Percentiles rank a stretch among this genome's conserved stretches.
These are phyloP conservation scores for Amauroascus verrucosus DNA, from an alignment of 2,329 filamentous ascomycete species.

Conservation along the genomic window DNA sequence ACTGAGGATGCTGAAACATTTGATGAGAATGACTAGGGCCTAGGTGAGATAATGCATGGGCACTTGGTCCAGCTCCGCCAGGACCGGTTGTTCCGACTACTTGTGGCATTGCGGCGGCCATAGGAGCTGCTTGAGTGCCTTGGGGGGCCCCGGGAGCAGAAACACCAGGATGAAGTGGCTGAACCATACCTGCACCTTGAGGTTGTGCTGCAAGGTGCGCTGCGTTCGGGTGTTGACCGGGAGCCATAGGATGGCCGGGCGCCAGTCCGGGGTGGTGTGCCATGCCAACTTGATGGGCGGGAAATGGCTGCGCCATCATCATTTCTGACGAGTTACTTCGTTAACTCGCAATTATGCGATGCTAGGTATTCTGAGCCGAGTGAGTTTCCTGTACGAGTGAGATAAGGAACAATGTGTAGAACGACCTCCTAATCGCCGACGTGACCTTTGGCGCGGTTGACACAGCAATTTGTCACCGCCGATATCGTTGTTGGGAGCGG, in stretches of 20 bases:
- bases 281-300: conserved; percentile 49
- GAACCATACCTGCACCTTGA: conserved; percentile 41
- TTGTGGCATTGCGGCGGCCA: conserved; percentile 55
- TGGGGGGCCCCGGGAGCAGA: conserved; percentile 50
- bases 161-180: conserved; percentile 52
- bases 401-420: conserved; percentile 10
- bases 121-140: conserved; percentile 51
- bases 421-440: conserved; percentile 20
- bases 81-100: conserved; percentile 44
- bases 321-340: conserved; percentile 35
- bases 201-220: conserved; percentile 42
- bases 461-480: conserved; percentile 26
- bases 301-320: conserved; percentile 47
- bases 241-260: conserved; percentile 52
- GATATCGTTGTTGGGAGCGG: conserved; percentile 22
- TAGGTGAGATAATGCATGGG: conserved; percentile 52
- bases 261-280: conserved; percentile 48
- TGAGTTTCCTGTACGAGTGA: neutral
- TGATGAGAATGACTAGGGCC: conserved; percentile 44
- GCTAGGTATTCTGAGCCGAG: neutral
- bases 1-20: conserved; percentile 42
- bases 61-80: conserved; percentile 43
- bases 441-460: conserved; percentile 24
- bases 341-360: neutral
- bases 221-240: conserved; percentile 47